Evolutionary conservation across 352 stramenopile species (phyloP).

Genomic region (Globisporangium polare): DNA sequence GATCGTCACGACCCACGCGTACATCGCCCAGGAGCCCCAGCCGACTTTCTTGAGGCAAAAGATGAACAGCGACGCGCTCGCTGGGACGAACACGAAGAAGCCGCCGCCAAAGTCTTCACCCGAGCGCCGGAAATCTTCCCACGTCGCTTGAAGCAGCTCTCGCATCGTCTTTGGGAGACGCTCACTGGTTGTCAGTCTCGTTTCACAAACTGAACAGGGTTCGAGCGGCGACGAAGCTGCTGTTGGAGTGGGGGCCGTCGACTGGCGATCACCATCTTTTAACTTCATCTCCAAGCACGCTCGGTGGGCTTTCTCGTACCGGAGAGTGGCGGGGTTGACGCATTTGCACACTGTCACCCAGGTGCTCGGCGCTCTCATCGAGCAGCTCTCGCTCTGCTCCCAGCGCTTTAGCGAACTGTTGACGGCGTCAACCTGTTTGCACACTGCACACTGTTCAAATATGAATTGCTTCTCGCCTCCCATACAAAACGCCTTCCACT

Average conservation of each 20-base stretch:
- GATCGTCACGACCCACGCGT: slow-evolving; percentile 30
- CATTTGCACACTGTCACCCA: slow-evolving; percentile 47
- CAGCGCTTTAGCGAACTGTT: slow-evolving; percentile 19
- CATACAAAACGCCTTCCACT: slow-evolving; percentile 31
- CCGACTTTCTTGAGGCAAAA: slow-evolving; percentile 27
- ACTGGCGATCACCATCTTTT: not conserved
- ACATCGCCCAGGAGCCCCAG: slow-evolving; percentile 30
- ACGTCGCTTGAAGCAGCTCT: slow-evolving; percentile 29
- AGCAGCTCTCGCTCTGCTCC: slow-evolving; percentile 30
- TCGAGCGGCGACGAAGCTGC: not conserved
- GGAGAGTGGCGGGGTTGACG: slow-evolving; percentile 24
- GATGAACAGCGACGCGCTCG: slow-evolving; percentile 28
- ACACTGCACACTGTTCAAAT: slow-evolving; percentile 39
- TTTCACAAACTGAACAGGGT: slow-evolving; percentile 18
- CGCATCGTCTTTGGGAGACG: slow-evolving; percentile 24
- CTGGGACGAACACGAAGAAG: slow-evolving; percentile 42
- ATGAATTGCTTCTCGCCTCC: slow-evolving; percentile 19
- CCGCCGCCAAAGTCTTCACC: slow-evolving; percentile 34
- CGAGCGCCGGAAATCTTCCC: slow-evolving; percentile 25
- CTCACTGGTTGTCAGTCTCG: slow-evolving; percentile 1
- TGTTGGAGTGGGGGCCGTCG: no score
- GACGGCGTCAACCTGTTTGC: slow-evolving; percentile 27
- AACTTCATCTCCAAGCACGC: slow-evolving; percentile 24
- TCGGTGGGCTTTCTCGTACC: slow-evolving; percentile 25
- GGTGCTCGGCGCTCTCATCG: slow-evolving; percentile 25